Percentiles rank a stretch among this genome's conserved stretches.
Conservation (phyloP, 2,329 filamentous ascomycete genomes). For the Nemania sp. region DNA sequence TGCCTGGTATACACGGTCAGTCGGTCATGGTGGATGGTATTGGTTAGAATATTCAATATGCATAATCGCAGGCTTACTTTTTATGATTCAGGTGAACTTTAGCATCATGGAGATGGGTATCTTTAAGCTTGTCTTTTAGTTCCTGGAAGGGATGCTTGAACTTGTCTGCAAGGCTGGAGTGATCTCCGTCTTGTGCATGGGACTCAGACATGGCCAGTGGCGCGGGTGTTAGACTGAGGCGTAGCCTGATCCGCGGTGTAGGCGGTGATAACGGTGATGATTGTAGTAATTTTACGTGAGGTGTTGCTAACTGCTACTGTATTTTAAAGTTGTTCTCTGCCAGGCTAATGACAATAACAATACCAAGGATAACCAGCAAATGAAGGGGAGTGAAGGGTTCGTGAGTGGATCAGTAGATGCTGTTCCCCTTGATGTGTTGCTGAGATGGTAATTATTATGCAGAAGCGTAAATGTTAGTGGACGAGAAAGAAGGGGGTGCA, state of each 20-base stretch:
- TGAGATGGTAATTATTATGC: too few species aligned
- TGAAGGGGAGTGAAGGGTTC: too few species aligned
- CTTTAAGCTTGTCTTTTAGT: conserved; percentile 57
- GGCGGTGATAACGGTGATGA: neutral
- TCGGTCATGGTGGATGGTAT: too few species aligned
- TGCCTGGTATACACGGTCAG: conserved; percentile 43
- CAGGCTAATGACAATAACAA: too few species aligned
- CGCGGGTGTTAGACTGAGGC: neutral
- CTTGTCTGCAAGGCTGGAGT: conserved; percentile 47
- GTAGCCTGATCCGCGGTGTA: neutral
- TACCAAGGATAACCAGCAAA: too few species aligned
- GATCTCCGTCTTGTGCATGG: conserved; percentile 21
- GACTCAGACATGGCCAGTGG: conserved; percentile 28
- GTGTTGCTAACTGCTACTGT: too few species aligned
- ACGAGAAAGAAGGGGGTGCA: too few species aligned
- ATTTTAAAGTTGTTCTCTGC: too few species aligned
- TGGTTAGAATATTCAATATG: neutral
- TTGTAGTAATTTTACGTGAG: too few species aligned
- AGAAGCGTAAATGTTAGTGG: too few species aligned
- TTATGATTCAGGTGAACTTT: conserved; percentile 62
- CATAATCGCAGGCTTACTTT: conserved; percentile 48
- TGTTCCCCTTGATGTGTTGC: too few species aligned
- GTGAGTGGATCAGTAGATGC: too few species aligned
- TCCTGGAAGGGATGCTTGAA: conserved; percentile 53
- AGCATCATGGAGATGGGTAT: conserved; percentile 58